Evolutionary conservation across 257 asterid genomes (phyloP).

Genomic region (Dorcoceras hygrometricum): DNA sequence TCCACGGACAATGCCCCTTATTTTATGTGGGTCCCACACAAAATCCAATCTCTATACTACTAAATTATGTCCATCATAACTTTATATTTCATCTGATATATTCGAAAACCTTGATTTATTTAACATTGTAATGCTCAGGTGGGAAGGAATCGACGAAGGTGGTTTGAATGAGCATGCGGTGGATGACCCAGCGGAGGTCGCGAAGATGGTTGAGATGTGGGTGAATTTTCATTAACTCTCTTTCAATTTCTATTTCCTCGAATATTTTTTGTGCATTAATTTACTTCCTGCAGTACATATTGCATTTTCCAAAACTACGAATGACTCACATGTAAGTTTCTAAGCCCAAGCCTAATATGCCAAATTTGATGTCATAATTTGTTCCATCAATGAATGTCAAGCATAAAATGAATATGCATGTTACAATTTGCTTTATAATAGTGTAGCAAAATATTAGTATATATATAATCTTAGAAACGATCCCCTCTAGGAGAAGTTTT

Average conservation of each 20-base stretch:
- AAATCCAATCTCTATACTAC: no score
- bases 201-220: slow-evolving; percentile 81
- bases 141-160: slow-evolving; percentile 55
- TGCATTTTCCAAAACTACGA: background rate
- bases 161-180: slow-evolving; percentile 69
- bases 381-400: no score
- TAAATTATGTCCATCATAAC: no score
- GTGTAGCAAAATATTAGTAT: no score
- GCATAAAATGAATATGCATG: no score
- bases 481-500: background rate
- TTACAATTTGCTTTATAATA: background rate
- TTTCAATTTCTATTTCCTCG: slow-evolving; percentile 15
- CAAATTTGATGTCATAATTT: no score
- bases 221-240: slow-evolving; percentile 27
- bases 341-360: no score
- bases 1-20: no score
- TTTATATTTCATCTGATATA: no score
- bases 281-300: background rate
- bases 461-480: no score
- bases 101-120: background rate
- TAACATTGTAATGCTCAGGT: slow-evolving; percentile 35
- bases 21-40: no score
- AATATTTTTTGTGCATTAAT: slow-evolving; percentile 27
- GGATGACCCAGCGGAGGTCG: slow-evolving; percentile 83
- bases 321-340: no score